These are phyloP conservation scores for Backusella australiensis DNA, from an alignment of 192 early-diverging fungal genomes.

Conservation along the genomic window DNA sequence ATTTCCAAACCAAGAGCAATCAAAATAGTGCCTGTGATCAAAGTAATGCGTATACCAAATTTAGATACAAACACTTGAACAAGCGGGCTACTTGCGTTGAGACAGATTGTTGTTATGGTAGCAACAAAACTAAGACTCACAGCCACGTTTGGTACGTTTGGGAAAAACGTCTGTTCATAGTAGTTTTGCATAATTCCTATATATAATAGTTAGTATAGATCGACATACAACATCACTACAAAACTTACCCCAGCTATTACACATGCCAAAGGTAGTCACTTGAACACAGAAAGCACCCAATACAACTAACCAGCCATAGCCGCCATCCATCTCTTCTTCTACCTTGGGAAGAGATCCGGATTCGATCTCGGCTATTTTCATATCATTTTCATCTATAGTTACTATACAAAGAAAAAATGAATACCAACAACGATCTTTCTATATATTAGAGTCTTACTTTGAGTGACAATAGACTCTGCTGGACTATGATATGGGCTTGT, in stretches of 20 bases:
- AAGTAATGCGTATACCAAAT: neutral
- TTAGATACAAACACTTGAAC: slow-evolving; percentile 15
- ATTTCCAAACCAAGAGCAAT: slow-evolving; percentile 12
- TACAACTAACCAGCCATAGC: slow-evolving; percentile 44
- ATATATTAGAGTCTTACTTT: neutral
- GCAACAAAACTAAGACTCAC: slow-evolving; percentile 25
- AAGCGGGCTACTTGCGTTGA: slow-evolving; percentile 16
- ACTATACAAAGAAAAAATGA: neutral
- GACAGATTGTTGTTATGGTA: neutral
- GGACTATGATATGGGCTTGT: neutral
- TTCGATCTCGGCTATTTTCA: neutral
- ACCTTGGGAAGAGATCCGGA: neutral
- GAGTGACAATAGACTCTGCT: neutral
- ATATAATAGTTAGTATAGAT: neutral
- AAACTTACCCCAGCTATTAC: slow-evolving; percentile 7
- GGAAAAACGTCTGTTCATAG: slow-evolving; percentile 21
- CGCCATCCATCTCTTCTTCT: slow-evolving; percentile 30
- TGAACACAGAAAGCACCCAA: slow-evolving; percentile 41
- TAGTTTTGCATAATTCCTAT: slow-evolving; percentile 33
- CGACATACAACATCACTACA: neutral
- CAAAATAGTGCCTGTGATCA: slow-evolving; percentile 8
- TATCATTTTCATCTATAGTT: neutral
- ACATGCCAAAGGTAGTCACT: slow-evolving; percentile 9
- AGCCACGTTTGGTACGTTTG: slow-evolving; percentile 6
- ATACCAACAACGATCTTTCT: no score